Base-by-base conservation (phyloP, 139 green algal species). In the Coelastrella sp. region DNA sequence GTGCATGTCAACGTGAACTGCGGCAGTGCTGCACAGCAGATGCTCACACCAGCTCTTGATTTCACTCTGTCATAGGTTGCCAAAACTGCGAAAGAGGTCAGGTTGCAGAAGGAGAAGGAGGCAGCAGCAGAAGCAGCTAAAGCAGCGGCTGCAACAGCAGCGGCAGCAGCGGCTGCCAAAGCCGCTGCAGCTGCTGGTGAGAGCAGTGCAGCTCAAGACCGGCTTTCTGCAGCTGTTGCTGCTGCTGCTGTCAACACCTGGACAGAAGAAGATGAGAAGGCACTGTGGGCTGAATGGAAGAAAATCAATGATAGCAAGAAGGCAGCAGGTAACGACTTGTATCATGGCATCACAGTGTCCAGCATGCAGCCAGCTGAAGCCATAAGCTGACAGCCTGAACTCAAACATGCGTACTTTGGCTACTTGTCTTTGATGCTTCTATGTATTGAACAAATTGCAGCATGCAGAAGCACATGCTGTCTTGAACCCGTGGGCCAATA, bases 21-120 rank as follows among this genome's bases (percentile, higher is more conserved):
- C 96, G 81, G 85, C n/a, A 92, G 63, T 92, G 95, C 48, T 87
- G 43, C 66, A n/a, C n/a, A n/a, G n/a, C n/a, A n/a, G n/a, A n/a
- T n/a, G n/a, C n/a, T n/a, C n/a, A n/a, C n/a, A n/a, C n/a, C n/a
- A n/a, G n/a, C n/a, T n/a, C n/a, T n/a, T n/a, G n/a, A n/a, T n/a
- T n/a, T n/a, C n/a, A n/a, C n/a, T n/a, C n/a, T n/a, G n/a, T n/a
- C 19, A n/a, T 19, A 84, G 78, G 78, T 84, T 60, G 78, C 78
- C 40, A 84, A 76, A 35, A 84, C 60, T 3, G 30, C 6, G 4
- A 76, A 84, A 53, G 60, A 84, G 60, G 41, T 84, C 4, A 60
- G 78, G 3, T 4, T 45, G 7, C 34, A 72, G 37, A 23, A 72
- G 25, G 77, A 84, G 35, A 38, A 38, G 21, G 30, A 84, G 11